A percentile compares a stretch with the other conserved stretches of the same genome.
phyloP scores from a whole-genome alignment of 306 rosid species.

The Datisca glomerata region DNA sequence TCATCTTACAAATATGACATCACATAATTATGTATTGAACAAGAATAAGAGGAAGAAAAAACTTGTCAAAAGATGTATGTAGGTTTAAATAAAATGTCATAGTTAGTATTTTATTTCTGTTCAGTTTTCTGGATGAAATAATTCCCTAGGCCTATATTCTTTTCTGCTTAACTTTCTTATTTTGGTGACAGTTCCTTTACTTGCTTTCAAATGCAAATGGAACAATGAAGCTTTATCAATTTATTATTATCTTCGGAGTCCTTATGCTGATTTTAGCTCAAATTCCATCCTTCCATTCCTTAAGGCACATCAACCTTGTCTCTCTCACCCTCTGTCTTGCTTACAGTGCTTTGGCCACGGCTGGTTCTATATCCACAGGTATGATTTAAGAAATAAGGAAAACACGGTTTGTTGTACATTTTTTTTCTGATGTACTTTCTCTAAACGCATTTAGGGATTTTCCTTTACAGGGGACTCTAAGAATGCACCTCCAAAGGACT shows the following conservation, averaged over 20 bases:
- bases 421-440: background rate
- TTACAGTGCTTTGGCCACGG: slow-evolving; percentile 32
- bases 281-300: slow-evolving; percentile 78
- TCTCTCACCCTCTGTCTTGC: slow-evolving; percentile 48
- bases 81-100: too few species aligned
- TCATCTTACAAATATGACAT: too few species aligned
- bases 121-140: too few species aligned
- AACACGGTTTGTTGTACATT: too few species aligned
- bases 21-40: too few species aligned
- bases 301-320: slow-evolving; percentile 57
- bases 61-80: too few species aligned
- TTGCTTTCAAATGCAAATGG: slow-evolving; percentile 46
- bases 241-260: slow-evolving; percentile 42
- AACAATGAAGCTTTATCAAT: slow-evolving; percentile 51
- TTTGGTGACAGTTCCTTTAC: slow-evolving; percentile 48
- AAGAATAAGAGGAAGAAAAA: too few species aligned
- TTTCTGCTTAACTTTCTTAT: background rate
- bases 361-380: slow-evolving; percentile 56
- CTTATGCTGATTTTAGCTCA: slow-evolving; percentile 51
- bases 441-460: background rate
- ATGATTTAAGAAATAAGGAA: too few species aligned
- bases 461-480: slow-evolving; percentile 41
- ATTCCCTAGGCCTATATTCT: too few species aligned
- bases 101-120: too few species aligned
- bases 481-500: slow-evolving; percentile 31